These are phyloP conservation scores for Solanum bulbocastanum DNA, from an alignment of 257 asterid species.

Conservation along the genomic window DNA sequence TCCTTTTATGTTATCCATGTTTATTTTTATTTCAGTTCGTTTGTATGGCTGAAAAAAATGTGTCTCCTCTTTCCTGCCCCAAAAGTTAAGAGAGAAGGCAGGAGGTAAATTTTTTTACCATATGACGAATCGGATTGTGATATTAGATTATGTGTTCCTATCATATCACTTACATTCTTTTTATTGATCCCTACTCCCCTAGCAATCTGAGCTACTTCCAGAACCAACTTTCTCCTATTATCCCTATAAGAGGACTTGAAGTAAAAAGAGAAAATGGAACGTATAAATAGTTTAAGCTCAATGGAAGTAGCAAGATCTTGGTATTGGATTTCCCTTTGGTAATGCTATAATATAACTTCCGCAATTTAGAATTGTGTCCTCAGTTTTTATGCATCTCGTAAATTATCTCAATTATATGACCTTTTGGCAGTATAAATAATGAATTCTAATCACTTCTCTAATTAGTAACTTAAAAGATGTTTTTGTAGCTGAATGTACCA, in stretches of 20 bases:
- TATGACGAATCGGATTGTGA: not conserved
- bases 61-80: not conserved
- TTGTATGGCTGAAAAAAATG: not conserved
- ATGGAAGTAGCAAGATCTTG: not conserved
- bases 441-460: not conserved
- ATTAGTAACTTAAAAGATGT: not conserved
- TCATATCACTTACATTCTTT: not conserved
- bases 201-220: not conserved
- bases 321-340: not conserved
- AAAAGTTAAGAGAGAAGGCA: not conserved
- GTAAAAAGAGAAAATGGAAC: not conserved
- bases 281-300: not conserved
- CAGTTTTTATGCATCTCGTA: not conserved
- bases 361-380: not conserved
- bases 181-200: not conserved
- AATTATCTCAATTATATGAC: not conserved
- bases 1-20: not conserved
- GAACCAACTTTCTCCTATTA: not conserved
- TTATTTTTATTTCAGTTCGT: not conserved
- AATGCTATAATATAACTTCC: not conserved
- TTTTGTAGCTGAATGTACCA: not conserved
- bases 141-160: not conserved
- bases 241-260: not conserved
- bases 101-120: not conserved
- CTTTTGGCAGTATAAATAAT: not conserved